phyloP scores from a whole-genome alignment of 192 early-diverging fungal genomes.

The Coemansia sp. region DNA sequence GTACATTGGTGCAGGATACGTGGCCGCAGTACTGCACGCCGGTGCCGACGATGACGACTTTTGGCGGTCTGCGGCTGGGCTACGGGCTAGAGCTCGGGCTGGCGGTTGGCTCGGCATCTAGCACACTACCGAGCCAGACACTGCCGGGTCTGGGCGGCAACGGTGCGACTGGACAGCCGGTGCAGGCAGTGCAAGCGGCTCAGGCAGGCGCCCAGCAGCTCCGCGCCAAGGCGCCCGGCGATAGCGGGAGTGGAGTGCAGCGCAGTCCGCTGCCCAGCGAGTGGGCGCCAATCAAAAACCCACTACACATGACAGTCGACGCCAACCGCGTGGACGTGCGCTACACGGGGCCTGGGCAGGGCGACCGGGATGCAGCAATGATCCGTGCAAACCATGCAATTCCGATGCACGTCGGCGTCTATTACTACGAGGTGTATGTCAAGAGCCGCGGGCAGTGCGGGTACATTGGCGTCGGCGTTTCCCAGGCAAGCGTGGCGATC shows the following conservation, averaged over 20 bases:
- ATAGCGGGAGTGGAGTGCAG: neutral
- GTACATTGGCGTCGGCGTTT: conserved; percentile 91
- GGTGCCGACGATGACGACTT: conserved; percentile 25
- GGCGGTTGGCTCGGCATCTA: neutral
- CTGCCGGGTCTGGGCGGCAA: neutral
- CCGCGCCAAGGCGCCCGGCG: no score
- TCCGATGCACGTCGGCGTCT: conserved; percentile 80
- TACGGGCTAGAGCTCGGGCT: conserved; percentile 19
- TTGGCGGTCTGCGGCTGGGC: conserved; percentile 28
- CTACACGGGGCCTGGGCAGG: conserved; percentile 58
- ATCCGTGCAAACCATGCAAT: conserved; percentile 79
- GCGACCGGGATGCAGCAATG: conserved; percentile 78
- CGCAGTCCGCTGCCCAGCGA: conserved; percentile 18
- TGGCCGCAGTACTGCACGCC: conserved; percentile 52
- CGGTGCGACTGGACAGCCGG: neutral
- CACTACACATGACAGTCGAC: conserved; percentile 21
- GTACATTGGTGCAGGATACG: conserved; percentile 40
- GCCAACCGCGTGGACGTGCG: conserved; percentile 27
- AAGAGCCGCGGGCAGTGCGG: conserved; percentile 85
- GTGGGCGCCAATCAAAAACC: conserved; percentile 18
- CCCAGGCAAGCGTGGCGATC: conserved; percentile 49
- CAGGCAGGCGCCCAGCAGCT: no score
- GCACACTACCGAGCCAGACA: neutral
- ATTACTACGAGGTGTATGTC: conserved; percentile 87
- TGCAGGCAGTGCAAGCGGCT: neutral